These are phyloP conservation scores for Pterocarpus santalinus DNA, from an alignment of 306 rosid genomes.

Conservation along the genomic window DNA sequence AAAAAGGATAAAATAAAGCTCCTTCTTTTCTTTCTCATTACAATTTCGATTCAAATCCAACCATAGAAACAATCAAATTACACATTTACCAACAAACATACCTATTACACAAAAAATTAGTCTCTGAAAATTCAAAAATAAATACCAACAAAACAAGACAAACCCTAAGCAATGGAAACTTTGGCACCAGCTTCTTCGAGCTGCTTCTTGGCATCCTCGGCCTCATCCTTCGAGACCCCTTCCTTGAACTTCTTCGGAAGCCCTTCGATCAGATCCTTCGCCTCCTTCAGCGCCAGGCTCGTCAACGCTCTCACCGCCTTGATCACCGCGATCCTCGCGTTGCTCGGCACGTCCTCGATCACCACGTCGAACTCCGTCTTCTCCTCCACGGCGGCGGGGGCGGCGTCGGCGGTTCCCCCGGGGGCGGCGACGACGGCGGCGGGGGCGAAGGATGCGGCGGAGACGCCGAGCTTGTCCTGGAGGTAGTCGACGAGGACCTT, in stretches of 20 bases:
- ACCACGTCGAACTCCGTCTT: slow-evolving; percentile 96
- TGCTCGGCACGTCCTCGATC: slow-evolving; percentile 89
- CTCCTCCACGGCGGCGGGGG: slow-evolving; percentile 61
- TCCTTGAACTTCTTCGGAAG: slow-evolving; percentile 94
- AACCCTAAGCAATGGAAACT: slow-evolving; percentile 63
- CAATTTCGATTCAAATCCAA: slow-evolving; percentile 9
- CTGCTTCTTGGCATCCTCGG: slow-evolving; percentile 93
- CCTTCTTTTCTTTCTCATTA: background rate
- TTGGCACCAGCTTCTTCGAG: slow-evolving; percentile 97
- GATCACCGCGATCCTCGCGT: slow-evolving; percentile 80
- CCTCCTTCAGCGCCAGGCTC: slow-evolving; percentile 89
- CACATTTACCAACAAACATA: slow-evolving; percentile 3
- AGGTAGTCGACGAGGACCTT: slow-evolving; percentile 81
- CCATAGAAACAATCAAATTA: slow-evolving; percentile 4
- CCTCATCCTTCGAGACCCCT: slow-evolving; percentile 82
- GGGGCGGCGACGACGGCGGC: slow-evolving; percentile 62
- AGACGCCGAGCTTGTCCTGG: slow-evolving; percentile 92
- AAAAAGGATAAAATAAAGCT: background rate
- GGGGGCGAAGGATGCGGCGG: slow-evolving; percentile 90
- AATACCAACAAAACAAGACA: background rate
- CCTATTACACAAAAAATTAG: slow-evolving; percentile 11
- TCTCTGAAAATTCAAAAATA: slow-evolving; percentile 10
- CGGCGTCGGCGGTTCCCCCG: slow-evolving; percentile 32
- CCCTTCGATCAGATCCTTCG: slow-evolving; percentile 90
- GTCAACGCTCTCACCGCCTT: slow-evolving; percentile 88